These are phyloP conservation scores for Bipolaris sorokiniana DNA, from an alignment of 2,329 filamentous ascomycete species.

Conservation along the genomic window DNA sequence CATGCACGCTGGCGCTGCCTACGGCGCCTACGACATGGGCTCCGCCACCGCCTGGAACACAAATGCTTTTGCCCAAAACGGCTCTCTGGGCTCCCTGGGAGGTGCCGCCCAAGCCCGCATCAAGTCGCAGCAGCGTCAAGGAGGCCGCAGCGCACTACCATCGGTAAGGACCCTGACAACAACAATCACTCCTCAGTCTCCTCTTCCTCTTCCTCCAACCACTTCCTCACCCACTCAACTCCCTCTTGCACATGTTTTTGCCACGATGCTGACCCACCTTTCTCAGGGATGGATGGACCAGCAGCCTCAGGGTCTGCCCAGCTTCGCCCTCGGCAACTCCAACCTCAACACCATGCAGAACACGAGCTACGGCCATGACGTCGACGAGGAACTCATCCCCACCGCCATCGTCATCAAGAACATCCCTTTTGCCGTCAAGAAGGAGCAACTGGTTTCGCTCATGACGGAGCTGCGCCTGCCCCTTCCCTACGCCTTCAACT, in stretches of 20 bases:
- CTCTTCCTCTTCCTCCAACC: not conserved
- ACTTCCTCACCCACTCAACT: not conserved
- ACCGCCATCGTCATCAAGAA: constrained; percentile 99
- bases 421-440: constrained; percentile 97
- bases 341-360: constrained; percentile 43
- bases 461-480: constrained; percentile 96
- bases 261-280: constrained; percentile 9
- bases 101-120: constrained; percentile 59
- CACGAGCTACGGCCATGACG: constrained; percentile 58
- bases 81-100: constrained; percentile 66
- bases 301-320: constrained; percentile 51
- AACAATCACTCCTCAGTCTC: not conserved
- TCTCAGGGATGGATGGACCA: constrained; percentile 66
- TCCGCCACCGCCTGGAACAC: constrained; percentile 82
- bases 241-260: not conserved
- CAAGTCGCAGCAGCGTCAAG: constrained; percentile 60
- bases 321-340: constrained; percentile 49
- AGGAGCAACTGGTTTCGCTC: constrained; percentile 88
- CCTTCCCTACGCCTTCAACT: constrained; percentile 98
- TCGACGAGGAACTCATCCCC: constrained; percentile 88
- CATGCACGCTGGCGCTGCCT: constrained; percentile 61
- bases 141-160: constrained; percentile 67
- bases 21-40: constrained; percentile 69
- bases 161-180: constrained; percentile 63
- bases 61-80: constrained; percentile 70